These are phyloP conservation scores for Leersia perrieri DNA, from an alignment of 176 grass and related monocot species.

Conservation along the genomic window DNA sequence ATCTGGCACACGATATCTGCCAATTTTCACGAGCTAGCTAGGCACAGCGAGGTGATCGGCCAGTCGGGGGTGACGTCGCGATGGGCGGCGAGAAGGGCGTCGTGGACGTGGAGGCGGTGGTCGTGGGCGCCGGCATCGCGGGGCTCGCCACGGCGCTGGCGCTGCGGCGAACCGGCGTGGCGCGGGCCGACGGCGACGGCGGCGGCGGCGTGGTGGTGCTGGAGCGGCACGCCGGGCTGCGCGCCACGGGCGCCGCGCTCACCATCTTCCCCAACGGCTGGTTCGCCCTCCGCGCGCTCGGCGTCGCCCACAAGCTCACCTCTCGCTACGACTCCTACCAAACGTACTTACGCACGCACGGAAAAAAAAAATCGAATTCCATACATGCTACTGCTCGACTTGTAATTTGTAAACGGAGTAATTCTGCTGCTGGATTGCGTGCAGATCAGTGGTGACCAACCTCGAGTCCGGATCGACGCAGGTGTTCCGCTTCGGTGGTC, in stretches of 20 bases:
- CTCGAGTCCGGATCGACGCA: slow-evolving; percentile 48
- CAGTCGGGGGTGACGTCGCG: background rate
- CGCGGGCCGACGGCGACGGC: background rate
- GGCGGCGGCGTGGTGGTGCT: slow-evolving; percentile 33
- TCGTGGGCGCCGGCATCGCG: slow-evolving; percentile 63
- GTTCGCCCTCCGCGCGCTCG: slow-evolving; percentile 58
- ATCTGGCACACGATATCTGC: too few species aligned
- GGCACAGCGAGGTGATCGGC: background rate
- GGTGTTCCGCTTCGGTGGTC: slow-evolving; percentile 37
- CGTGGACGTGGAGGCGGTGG: slow-evolving; percentile 47
- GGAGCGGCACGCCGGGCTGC: slow-evolving; percentile 55
- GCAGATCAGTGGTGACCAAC: slow-evolving; percentile 41
- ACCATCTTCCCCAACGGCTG: slow-evolving; percentile 60
- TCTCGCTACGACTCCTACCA: slow-evolving; percentile 26
- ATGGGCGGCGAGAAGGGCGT: background rate
- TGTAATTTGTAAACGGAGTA: too few species aligned
- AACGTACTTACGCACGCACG: background rate
- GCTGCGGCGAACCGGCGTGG: slow-evolving; percentile 28
- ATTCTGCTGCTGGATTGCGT: background rate
- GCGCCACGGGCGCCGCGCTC: slow-evolving; percentile 44
- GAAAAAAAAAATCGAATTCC: background rate
- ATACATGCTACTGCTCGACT: too few species aligned
- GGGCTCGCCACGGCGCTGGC: slow-evolving; percentile 59
- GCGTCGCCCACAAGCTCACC: slow-evolving; percentile 51
- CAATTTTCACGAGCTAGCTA: background rate